A percentile compares a stretch with the other conserved stretches of the same genome.
Evolutionary conservation across 768 basidiomycete species (phyloP).

Genomic region (Porphyrellus cyaneotinctus): DNA sequence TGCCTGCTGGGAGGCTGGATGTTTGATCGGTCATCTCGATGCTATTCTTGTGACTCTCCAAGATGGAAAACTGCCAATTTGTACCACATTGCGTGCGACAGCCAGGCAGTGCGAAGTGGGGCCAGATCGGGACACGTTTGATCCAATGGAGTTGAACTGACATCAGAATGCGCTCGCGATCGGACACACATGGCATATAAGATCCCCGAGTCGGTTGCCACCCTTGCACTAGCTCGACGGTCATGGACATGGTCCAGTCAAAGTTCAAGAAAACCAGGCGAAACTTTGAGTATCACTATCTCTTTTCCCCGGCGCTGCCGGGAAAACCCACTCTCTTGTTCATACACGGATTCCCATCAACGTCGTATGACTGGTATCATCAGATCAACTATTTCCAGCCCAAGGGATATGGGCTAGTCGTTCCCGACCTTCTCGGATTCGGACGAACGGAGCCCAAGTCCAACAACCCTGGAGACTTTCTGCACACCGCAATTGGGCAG

Average conservation of each 20-base stretch:
- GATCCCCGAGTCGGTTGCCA: neutral
- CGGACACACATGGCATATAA: constrained; percentile 11
- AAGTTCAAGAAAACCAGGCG: constrained; percentile 36
- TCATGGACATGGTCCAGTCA: constrained; percentile 26
- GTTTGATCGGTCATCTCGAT: neutral
- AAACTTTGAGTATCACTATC: constrained; percentile 36
- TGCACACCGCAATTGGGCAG: constrained; percentile 22
- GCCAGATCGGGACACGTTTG: constrained; percentile 18
- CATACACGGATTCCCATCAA: constrained; percentile 44
- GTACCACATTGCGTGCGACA: neutral
- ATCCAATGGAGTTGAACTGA: constrained; percentile 2
- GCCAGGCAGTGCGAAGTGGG: constrained; percentile 16
- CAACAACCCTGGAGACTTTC: constrained; percentile 25
- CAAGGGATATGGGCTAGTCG: constrained; percentile 42
- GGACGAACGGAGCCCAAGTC: constrained; percentile 44
- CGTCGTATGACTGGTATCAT: constrained; percentile 40
- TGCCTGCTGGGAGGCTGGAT: neutral
- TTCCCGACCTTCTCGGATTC: constrained; percentile 46
- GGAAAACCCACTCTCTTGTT: constrained; percentile 39
- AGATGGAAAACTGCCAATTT: constrained; percentile 3
- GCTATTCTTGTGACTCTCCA: neutral
- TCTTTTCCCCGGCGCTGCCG: constrained; percentile 21
- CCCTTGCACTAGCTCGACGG: neutral
- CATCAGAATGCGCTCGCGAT: constrained; percentile 15
- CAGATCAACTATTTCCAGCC: constrained; percentile 37